A percentile compares a stretch with the other conserved stretches of the same genome.
Evolutionary conservation across 176 grass and related monocot genomes (phyloP).

Genomic region (Paspalum vaginatum): DNA sequence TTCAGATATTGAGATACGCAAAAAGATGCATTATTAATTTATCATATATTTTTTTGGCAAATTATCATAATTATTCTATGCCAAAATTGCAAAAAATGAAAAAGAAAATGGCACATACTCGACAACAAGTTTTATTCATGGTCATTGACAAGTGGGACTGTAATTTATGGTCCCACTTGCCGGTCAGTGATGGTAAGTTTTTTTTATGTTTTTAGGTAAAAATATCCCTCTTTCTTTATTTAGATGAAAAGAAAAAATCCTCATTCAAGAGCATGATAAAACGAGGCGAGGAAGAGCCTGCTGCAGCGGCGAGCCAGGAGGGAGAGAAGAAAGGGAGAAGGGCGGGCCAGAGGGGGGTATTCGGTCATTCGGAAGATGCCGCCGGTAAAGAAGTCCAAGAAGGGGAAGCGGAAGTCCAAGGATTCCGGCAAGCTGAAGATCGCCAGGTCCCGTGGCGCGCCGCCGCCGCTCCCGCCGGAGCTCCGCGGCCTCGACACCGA

Average conservation of each 20-base stretch:
- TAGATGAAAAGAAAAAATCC: background rate
- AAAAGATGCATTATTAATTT: too few species aligned
- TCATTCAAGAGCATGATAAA: conserved; percentile 15
- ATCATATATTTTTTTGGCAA: too few species aligned
- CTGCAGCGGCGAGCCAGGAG: background rate
- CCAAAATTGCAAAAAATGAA: background rate
- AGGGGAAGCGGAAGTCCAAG: conserved; percentile 77
- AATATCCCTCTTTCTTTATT: background rate
- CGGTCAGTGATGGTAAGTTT: background rate
- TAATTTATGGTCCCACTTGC: background rate
- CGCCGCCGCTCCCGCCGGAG: conserved; percentile 53
- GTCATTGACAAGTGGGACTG: conserved; percentile 11
- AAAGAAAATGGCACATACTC: too few species aligned
- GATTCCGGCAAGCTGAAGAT: conserved; percentile 52
- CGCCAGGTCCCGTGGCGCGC: conserved; percentile 33
- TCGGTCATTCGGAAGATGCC: conserved; percentile 36
- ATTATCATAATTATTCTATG: too few species aligned
- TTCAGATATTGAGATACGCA: too few species aligned
- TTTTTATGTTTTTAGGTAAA: too few species aligned
- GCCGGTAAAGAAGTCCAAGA: conserved; percentile 75
- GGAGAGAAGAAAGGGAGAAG: background rate
- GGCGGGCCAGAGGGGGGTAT: background rate
- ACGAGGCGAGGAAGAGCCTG: background rate
- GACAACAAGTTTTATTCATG: background rate
- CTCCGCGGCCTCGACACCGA: conserved; percentile 76